phyloP scores from a whole-genome alignment of 805 yeast genomes.

The Kodamaea sagamina region DNA sequence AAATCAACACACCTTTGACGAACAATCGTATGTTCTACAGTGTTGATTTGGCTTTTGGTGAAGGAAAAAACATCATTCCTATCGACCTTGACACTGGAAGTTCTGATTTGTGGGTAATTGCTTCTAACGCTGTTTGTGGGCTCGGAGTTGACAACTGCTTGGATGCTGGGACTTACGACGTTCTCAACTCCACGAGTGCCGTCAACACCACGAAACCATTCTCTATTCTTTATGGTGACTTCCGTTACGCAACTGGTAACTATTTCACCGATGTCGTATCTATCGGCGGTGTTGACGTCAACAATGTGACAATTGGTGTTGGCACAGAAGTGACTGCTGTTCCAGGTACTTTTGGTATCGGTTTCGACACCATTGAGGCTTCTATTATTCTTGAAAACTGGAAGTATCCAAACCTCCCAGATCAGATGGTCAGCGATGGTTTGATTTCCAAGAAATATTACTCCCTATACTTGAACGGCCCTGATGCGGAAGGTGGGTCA shows the following conservation, averaged over 20 bases:
- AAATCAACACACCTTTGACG: slow-evolving; percentile 3
- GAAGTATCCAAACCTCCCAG: slow-evolving; percentile 7
- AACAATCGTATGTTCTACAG: slow-evolving; percentile 7
- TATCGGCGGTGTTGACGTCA: slow-evolving; percentile 5
- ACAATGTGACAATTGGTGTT: slow-evolving; percentile 4
- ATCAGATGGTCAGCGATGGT: slow-evolving; percentile 6
- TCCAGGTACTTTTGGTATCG: slow-evolving; percentile 11
- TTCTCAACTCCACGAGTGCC: slow-evolving; percentile 10
- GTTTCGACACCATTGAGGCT: slow-evolving; percentile 8
- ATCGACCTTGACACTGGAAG: slow-evolving; percentile 17
- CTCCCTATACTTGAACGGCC: slow-evolving; percentile 16
- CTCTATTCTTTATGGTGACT: slow-evolving; percentile 4
- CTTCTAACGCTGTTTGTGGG: slow-evolving; percentile 6
- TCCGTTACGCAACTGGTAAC: slow-evolving; percentile 3
- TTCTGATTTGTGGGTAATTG: slow-evolving; percentile 16
- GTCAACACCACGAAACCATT: slow-evolving; percentile 6
- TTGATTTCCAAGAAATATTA: slow-evolving; percentile 14
- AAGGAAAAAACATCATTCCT: slow-evolving; percentile 11
- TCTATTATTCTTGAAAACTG: background rate
- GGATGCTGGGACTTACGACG: slow-evolving; percentile 6
- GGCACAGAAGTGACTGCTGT: slow-evolving; percentile 1
- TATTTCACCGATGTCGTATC: slow-evolving; percentile 5
- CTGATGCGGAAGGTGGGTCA: slow-evolving; percentile 13
- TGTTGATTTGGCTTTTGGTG: slow-evolving; percentile 9
- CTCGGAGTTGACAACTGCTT: background rate